Evolutionary conservation across 495 filamentous ascomycete species (phyloP).

Genomic region (Poronia punctata): DNA sequence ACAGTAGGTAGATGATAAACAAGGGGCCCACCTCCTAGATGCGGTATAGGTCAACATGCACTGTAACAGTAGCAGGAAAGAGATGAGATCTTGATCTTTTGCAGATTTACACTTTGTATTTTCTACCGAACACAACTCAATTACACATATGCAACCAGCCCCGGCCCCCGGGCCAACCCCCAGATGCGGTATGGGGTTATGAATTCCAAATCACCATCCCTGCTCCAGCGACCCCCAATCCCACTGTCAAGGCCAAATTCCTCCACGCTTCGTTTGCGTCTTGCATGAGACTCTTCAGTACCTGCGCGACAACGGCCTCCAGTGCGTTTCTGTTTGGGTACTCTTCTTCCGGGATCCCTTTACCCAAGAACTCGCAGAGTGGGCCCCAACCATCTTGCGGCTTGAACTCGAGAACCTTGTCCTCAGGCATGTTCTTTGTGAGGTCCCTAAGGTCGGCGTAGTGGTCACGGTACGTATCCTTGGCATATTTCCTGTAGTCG

Average conservation of each 20-base stretch:
- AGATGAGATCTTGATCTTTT: too few species aligned
- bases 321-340: conserved; percentile 33
- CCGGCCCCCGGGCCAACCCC: too few species aligned
- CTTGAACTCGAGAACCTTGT: conserved; percentile 37
- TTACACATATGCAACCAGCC: too few species aligned
- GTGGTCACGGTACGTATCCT: neutral
- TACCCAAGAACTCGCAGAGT: conserved; percentile 40
- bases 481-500: neutral
- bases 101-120: too few species aligned
- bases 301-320: neutral
- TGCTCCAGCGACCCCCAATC: neutral
- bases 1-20: too few species aligned
- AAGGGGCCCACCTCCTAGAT: too few species aligned
- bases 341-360: conserved; percentile 29
- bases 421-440: conserved; percentile 24
- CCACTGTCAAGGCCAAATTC: neutral
- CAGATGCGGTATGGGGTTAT: neutral
- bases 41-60: too few species aligned
- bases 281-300: neutral
- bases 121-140: too few species aligned
- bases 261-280: neutral
- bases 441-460: conserved; percentile 4
- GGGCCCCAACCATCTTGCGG: conserved; percentile 44
- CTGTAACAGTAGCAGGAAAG: too few species aligned
- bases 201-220: neutral